Base-by-base conservation (phyloP, 768 basidiomycete genomes). In the Pulveroboletus frians region DNA sequence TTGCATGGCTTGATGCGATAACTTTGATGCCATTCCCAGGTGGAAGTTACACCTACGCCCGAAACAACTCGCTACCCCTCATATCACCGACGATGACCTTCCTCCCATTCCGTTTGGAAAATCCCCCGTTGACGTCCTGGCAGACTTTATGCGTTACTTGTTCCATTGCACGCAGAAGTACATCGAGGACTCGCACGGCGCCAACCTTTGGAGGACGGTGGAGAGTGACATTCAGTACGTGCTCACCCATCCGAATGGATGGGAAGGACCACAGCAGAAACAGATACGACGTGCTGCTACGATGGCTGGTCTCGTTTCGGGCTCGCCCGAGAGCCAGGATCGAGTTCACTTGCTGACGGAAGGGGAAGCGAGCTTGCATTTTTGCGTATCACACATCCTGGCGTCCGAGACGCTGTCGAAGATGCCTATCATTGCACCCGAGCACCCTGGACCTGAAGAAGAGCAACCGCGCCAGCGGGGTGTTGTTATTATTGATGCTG, bases 161-260 rank as follows among this genome's bases (percentile, higher is more conserved):
- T 72, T 68, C 35, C 35, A 65, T 4, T 78, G 78, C 44, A 70
- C 73, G 0, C 67, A 63, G 38, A 62, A 59, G 4, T 82, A 76
- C 47, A 80, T 83, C 41, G 58, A 65, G 27, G 75, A 80, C 20
- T 69, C 72, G 3, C 74, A 77, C 37, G 79, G 81, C 1, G 53
- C 34, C 14, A 64, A 67, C 9, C 53, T 81, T 3, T 81, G 78
- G 79, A 59, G 57, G 8, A 72, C 71, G 7, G 52, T 81, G 7
- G 68, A 75, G 52, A 54, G 63, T 14, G 64, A 53, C 7, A 72
- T 78, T 26, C 72, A 80, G 29, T 79, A 75, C 49, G 70, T 85
- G 5, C 70, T 84, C 14, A 74, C 75, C 1, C 82, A 83, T 54
- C 83, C 83, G 5, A 83, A 84, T 53, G 82, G 79, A 0, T 85